Conservation (phyloP, 768 basidiomycete genomes). For the Lactarius trivialis region DNA sequence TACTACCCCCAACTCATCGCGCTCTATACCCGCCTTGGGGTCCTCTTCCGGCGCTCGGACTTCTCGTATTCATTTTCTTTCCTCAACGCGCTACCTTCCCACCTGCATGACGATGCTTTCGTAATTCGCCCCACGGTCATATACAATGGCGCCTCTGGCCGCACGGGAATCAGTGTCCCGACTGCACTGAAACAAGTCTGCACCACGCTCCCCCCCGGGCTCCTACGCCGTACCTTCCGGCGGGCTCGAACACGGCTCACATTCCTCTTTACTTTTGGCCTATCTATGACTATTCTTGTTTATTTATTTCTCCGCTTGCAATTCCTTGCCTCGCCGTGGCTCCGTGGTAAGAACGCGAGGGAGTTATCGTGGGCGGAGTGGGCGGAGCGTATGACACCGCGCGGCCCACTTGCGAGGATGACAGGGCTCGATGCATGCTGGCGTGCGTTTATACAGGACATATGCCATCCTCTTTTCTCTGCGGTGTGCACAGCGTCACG, state of each 20-base stretch:
- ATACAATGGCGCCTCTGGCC: slow-evolving; percentile 59
- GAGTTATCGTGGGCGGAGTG: slow-evolving; percentile 45
- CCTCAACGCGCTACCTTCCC: slow-evolving; percentile 30
- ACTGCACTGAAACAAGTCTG: slow-evolving; percentile 24
- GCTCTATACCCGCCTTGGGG: slow-evolving; percentile 55
- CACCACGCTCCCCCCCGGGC: slow-evolving; percentile 22
- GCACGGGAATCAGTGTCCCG: slow-evolving; percentile 47
- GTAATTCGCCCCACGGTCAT: slow-evolving; percentile 40
- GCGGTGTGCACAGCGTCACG: slow-evolving; percentile 64
- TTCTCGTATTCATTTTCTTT: slow-evolving; percentile 71
- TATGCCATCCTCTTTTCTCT: slow-evolving; percentile 62
- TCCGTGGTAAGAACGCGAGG: slow-evolving; percentile 20
- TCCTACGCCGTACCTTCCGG: slow-evolving; percentile 20
- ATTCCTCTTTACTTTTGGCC: slow-evolving; percentile 35
- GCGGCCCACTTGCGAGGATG: slow-evolving; percentile 34
- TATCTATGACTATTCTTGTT: slow-evolving; percentile 38
- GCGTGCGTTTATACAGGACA: slow-evolving; percentile 44
- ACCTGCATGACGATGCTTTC: slow-evolving; percentile 22
- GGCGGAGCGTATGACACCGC: slow-evolving; percentile 39
- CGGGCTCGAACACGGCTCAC: background rate
- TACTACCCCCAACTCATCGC: slow-evolving; percentile 69
- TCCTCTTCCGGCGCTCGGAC: slow-evolving; percentile 47
- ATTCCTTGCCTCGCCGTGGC: slow-evolving; percentile 30
- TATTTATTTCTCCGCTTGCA: slow-evolving; percentile 24
- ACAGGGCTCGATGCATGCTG: slow-evolving; percentile 46